phyloP scores from a whole-genome alignment of 495 filamentous ascomycete species.

The Penicillium pancosmium region DNA sequence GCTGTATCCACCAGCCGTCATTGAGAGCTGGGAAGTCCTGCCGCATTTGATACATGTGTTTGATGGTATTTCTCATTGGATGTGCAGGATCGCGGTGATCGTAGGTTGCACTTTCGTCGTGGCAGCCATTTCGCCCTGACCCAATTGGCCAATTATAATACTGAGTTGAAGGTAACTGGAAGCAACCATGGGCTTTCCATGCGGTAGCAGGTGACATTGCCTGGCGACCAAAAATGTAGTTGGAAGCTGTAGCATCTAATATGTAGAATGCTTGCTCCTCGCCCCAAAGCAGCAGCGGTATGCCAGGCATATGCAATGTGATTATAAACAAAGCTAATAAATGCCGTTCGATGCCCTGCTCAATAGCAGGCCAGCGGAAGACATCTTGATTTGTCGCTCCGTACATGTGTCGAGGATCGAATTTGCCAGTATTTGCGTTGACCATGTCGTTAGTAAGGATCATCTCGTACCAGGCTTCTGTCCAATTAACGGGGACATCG shows the following conservation, averaged over 20 bases:
- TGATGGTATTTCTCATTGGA: conserved; percentile 66
- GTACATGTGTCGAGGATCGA: conserved; percentile 73
- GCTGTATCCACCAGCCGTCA: conserved; percentile 63
- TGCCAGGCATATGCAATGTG: conserved; percentile 66
- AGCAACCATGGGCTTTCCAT: conserved; percentile 73
- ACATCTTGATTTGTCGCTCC: conserved; percentile 75
- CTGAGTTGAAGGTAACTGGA: conserved; percentile 55
- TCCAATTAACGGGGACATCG: conserved; percentile 63
- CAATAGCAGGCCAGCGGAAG: conserved; percentile 71
- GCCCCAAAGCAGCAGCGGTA: conserved; percentile 67
- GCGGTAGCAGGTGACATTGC: conserved; percentile 67
- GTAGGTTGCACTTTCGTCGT: conserved; percentile 58
- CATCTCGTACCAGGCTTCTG: conserved; percentile 64
- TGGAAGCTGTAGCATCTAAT: conserved; percentile 65
- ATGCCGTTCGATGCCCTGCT: conserved; percentile 63
- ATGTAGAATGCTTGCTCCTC: conserved; percentile 74
- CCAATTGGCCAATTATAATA: conserved; percentile 64
- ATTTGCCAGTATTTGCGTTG: conserved; percentile 66
- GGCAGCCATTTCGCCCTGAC: conserved; percentile 57
- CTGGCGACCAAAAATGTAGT: conserved; percentile 73
- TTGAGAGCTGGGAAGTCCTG: conserved; percentile 61
- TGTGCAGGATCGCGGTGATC: conserved; percentile 74
- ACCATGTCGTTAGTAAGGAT: conserved; percentile 65
- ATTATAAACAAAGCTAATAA: conserved; percentile 66
- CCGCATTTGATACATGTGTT: conserved; percentile 67